Evolutionary conservation across 2,329 filamentous ascomycete genomes (phyloP), one percentile per base, ranked within the genome.

Genomic region (Cryphonectria naterciae): DNA sequence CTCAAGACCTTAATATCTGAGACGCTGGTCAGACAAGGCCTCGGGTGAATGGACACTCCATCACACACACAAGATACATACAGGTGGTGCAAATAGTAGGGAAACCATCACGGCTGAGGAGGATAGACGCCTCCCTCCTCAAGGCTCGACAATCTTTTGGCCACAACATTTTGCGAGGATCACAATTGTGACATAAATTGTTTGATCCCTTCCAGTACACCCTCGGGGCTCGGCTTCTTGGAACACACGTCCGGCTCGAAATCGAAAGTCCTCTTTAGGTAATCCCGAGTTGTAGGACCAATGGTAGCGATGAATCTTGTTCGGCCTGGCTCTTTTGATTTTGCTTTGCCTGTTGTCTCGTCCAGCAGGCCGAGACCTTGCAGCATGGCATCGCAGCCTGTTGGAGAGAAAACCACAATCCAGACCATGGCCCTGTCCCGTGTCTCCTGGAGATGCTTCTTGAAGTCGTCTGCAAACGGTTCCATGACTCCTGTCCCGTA

Each of bases 401-500:
- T 89, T 0, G 90, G 89, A 5, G 89, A 92, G 75, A 92, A 92
- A 8, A 96, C 91, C 1, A 95, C 91, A 0, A 93, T 85, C 93
- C 93, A 96, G 75, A 91, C 87, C 64, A 75, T 75, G 5, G 76
- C 70, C 2, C 78, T 77, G 41, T 77, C 75, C 7, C 78, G 74
- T 2, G 88, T 88, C 52, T 82, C 79, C 1, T 79, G 75, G 43
- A 94, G 81, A 1, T 84, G 78, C 0, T 76, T 75, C 1, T 79
- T 80, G 73, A 98, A 94, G 74, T 94, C 87, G 0, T 83, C 78
- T 46, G 89, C 86, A 79, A 99, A 98, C 1, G 90, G 91, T 61
- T 88, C 86, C 91, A 94, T 93, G 70, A 95, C 92, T 0, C 89
- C 90, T 0, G 95, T 98, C 71, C 93, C 92, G 78, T 99, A 99